Conservation (phyloP, 306 rosid genomes). For the Alnus glutinosa region DNA sequence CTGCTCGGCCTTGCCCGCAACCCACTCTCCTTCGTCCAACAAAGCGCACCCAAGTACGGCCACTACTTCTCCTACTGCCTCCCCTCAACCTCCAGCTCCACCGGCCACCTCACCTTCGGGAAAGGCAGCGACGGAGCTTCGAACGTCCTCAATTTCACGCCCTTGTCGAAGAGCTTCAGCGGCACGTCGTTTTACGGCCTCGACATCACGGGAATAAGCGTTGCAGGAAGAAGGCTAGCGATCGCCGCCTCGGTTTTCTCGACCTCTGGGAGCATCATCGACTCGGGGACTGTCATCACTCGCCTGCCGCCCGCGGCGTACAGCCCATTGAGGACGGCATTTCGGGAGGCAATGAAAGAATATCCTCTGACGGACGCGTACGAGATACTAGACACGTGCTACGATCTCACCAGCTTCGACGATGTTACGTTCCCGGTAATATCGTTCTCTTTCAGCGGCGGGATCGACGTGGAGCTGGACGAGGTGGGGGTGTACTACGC, state of each 20-base stretch:
- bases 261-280: slow-evolving; percentile 51
- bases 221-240: slow-evolving; percentile 38
- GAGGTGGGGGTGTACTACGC: slow-evolving; percentile 18
- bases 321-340: slow-evolving; percentile 29
- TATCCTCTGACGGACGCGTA: slow-evolving; percentile 30
- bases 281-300: slow-evolving; percentile 73
- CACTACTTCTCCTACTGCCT: slow-evolving; percentile 73
- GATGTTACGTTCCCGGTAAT: slow-evolving; percentile 36
- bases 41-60: slow-evolving; percentile 50
- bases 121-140: background rate
- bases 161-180: slow-evolving; percentile 31
- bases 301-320: slow-evolving; percentile 66
- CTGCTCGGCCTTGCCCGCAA: slow-evolving; percentile 73
- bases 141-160: slow-evolving; percentile 44
- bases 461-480: slow-evolving; percentile 31
- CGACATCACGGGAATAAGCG: slow-evolving; percentile 38
- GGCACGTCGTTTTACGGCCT: slow-evolving; percentile 53
- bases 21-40: slow-evolving; percentile 63
- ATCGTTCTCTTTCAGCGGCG: slow-evolving; percentile 37
- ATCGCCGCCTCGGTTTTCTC: slow-evolving; percentile 45
- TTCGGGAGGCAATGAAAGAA: slow-evolving; percentile 41
- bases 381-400: slow-evolving; percentile 67
- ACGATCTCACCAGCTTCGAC: slow-evolving; percentile 38
- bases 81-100: slow-evolving; percentile 52
- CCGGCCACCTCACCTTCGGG: slow-evolving; percentile 57